Base-by-base conservation (phyloP, 495 filamentous ascomycete species). In the Podospora conica region DNA sequence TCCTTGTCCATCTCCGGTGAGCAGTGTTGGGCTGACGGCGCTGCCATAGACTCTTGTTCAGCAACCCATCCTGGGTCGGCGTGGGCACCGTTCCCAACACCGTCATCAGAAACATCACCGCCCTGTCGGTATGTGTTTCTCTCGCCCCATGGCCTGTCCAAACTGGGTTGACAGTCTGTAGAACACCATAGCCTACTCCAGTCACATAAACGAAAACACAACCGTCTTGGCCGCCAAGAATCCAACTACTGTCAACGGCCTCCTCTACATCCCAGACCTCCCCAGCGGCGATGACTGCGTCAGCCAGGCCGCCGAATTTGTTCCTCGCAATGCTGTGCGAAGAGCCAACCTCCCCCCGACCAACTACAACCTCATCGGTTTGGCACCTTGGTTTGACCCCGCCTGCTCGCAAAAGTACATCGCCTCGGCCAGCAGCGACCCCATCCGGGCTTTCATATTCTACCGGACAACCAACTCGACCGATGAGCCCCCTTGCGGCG, bases 331-430 rank as follows among this genome's bases (percentile, higher is more conserved):
- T 74, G 91, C 86, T 54, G 94, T 90, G 12, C 84, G 90, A 22
- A 81, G 84, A 66, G 74, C 80, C 59, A 86, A 95, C 70, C 84
- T 97, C 3, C 87, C 89, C 1, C 80, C 85, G 4, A 82, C 88
- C n/a, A 84, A 85, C 74, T 78, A 84, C 55, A 78, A 81, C 63
- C 75, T 82, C n/a, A 85, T 96, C 53, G 93, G 87, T 21, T 76
- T 96, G n/a, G 92, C 89, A 9, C 94, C 94, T n/a, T 97, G 94
- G 94, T 81, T 93, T 31, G 88, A 80, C 55, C 78, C 76, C 2
- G 75, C 84, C 22, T 98, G 94, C 67, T 87, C 90, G 9, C 74
- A 79, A 54, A 82, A 85, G 31, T 96, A 90, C 72, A 75, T 97
- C 27, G 73, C 79, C 11, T 82, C 90, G 22, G 89, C 90, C 11